Base-by-base conservation (phyloP, 2,329 filamentous ascomycete genomes). In the Penicillium corylophilum region DNA sequence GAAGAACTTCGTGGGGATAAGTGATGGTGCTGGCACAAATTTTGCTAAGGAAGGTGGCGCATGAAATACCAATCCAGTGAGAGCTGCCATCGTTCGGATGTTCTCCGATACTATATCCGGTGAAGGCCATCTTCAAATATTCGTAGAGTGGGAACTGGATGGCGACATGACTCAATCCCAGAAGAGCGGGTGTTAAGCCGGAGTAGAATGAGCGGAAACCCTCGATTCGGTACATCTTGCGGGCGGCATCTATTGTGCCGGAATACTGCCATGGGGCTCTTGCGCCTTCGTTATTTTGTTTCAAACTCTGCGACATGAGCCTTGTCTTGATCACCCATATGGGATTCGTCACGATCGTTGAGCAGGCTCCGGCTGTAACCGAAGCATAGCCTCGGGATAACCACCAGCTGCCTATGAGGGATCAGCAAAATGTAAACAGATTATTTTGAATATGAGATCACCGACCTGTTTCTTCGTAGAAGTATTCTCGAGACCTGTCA, bases 301-400 rank as follows among this genome's bases (percentile, higher is more conserved):
- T 79, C 33, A 78, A 71, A 59, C 82, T 85, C 76, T 97, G 94
- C 33, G 94, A 96, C 94, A 97, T 97, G 63, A 99, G 82, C 61
- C 94, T 83, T 44, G 94, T 99, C 75, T 99, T 99, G 77, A 99
- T 96, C 33, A 99, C 94, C 94, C 94, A 99, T 55, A 99, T 99
- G 1, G 94, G 94, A 71, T 97, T 99, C 22, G 94, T 99, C 56
- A 87, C 88, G 57, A 97, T 81, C 4, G 94, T 99, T 61, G 92
- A 96, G 75, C 89, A 96, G 55, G 86, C 91, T 47, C 94, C 94
- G 22, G 93, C 94, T 50, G 91, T 82, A 54, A 99, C 84, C 9
- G 94, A 96, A 20, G 94, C 94, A 78, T 89, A 92, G 60, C 94
- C 87, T 67, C 90, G 90, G 64, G 93, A 83, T 40, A 90, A 70